A percentile compares a stretch with the other conserved stretches of the same genome.
These are phyloP conservation scores for Chlorella sp. DNA, from an alignment of 139 green algal genomes.

Conservation along the genomic window DNA sequence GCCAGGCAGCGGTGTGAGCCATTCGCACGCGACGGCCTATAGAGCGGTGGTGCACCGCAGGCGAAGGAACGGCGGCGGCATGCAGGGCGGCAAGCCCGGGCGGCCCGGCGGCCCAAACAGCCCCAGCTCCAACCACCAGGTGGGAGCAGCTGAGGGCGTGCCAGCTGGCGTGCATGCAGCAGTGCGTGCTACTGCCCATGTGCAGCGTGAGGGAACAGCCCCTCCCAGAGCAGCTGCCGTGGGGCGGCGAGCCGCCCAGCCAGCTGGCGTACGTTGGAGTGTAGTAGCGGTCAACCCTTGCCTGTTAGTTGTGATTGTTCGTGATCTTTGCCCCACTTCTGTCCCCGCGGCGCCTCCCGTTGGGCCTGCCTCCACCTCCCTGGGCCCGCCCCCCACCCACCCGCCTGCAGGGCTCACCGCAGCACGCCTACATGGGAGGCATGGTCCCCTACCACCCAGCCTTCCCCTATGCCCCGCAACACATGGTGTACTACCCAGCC, in stretches of 20 bases:
- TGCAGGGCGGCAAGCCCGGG: neutral
- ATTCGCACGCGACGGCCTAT: neutral
- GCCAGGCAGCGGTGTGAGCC: neutral
- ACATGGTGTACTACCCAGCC: neutral
- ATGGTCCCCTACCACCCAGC: neutral
- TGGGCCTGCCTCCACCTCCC: neutral
- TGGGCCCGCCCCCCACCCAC: neutral
- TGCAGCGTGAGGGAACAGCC: neutral
- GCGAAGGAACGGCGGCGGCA: neutral
- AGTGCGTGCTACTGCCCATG: neutral
- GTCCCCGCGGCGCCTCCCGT: too few species aligned
- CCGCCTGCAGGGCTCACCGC: neutral
- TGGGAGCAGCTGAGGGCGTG: neutral
- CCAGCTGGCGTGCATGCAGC: neutral
- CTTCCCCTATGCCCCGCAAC: neutral
- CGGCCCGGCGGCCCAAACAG: neutral
- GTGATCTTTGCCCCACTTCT: too few species aligned
- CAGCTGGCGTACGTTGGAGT: too few species aligned
- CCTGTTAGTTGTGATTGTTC: too few species aligned
- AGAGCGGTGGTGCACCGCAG: neutral
- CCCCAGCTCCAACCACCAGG: neutral
- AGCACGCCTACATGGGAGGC: neutral
- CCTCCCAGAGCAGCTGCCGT: too few species aligned
- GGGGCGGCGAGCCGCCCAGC: too few species aligned
- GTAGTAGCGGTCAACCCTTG: too few species aligned